phyloP scores from a whole-genome alignment of 805 yeast species.

The Lipomyces kockii region DNA sequence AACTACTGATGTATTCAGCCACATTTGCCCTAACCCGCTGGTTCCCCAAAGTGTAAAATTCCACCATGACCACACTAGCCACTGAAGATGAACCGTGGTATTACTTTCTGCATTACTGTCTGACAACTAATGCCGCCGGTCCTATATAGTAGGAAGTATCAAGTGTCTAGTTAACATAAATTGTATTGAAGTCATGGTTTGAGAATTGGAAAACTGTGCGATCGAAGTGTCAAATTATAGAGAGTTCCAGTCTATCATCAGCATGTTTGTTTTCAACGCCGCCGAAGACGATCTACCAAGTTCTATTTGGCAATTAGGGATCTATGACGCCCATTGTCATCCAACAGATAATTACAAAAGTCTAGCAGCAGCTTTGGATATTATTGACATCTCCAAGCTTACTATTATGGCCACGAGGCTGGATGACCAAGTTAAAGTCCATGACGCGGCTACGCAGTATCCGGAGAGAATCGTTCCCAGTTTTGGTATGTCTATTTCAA shows the following conservation, averaged over 20 bases:
- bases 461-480: slow-evolving; percentile 46
- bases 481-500: slow-evolving; percentile 39
- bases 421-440: slow-evolving; percentile 45
- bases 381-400: slow-evolving; percentile 37
- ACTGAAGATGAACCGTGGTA: not conserved
- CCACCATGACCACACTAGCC: too few relatives aligned
- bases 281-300: not conserved
- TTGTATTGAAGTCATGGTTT: too few relatives aligned
- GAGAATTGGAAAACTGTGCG: not conserved
- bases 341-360: slow-evolving; percentile 45
- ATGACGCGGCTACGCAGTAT: slow-evolving; percentile 37
- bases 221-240: not conserved
- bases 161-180: too few relatives aligned
- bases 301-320: slow-evolving; percentile 16
- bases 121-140: too few relatives aligned
- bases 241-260: not conserved
- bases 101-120: too few relatives aligned
- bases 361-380: slow-evolving; percentile 29
- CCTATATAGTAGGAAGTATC: too few relatives aligned
- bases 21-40: not conserved
- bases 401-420: slow-evolving; percentile 47
- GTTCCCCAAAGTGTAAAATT: not conserved
- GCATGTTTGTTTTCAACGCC: not conserved
- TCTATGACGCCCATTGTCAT: slow-evolving; percentile 50
- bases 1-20: not conserved